A percentile compares a stretch with the other conserved stretches of the same genome.
These are phyloP conservation scores for Groenewaldozyma tartarivorans DNA, from an alignment of 805 yeast species.

Conservation along the genomic window DNA sequence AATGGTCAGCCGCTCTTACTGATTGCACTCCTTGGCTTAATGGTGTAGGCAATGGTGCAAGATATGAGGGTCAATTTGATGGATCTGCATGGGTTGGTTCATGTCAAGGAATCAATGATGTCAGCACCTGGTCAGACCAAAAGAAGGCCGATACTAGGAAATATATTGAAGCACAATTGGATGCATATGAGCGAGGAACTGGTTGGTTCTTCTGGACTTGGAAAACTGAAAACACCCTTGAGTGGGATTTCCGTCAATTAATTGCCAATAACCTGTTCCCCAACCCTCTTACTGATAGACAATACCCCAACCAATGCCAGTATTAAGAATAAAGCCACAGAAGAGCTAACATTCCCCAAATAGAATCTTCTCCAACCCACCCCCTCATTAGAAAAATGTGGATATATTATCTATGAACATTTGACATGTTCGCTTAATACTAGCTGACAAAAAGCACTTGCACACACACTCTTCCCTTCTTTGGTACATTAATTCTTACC, in stretches of 20 bases:
- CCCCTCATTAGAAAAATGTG: too few relatives aligned
- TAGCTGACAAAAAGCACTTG: too few relatives aligned
- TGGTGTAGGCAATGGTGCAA: constrained; percentile 76
- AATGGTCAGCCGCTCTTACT: constrained; percentile 86
- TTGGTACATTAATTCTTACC: too few relatives aligned
- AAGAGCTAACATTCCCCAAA: too few relatives aligned
- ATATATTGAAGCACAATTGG: constrained; percentile 84
- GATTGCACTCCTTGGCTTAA: constrained; percentile 87
- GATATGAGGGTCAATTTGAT: constrained; percentile 56
- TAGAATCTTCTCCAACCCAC: too few relatives aligned
- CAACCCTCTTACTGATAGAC: constrained; percentile 62
- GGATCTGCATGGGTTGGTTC: constrained; percentile 44
- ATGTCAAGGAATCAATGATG: constrained; percentile 45
- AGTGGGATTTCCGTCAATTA: constrained; percentile 75
- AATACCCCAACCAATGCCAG: constrained; percentile 60
- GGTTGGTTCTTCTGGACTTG: constrained; percentile 96
- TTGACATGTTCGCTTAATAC: too few relatives aligned
- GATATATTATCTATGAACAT: too few relatives aligned
- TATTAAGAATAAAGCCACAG: constrained; percentile 16
- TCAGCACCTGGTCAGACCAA: constrained; percentile 48
- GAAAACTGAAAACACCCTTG: constrained; percentile 75
- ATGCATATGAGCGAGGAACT: constrained; percentile 57
- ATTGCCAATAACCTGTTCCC: constrained; percentile 60
- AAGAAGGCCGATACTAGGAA: constrained; percentile 50
- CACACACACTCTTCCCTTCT: too few relatives aligned